Evolutionary conservation across 1,139 yeast genomes (phyloP).

Genomic region (Geotrichum cucujoidarum): DNA sequence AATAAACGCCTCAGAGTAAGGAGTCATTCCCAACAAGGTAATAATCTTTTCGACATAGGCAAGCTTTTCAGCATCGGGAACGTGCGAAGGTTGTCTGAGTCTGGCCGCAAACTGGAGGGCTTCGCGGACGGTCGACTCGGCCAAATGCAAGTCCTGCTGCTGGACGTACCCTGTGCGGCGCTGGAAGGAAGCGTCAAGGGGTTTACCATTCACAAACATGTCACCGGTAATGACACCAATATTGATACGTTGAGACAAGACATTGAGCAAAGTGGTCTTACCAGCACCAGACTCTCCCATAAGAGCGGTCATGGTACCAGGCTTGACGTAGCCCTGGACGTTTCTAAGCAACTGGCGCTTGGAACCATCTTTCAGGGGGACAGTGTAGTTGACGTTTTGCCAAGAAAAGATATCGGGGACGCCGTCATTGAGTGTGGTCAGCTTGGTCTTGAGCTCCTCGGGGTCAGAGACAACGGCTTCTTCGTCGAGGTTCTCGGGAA

Average conservation of each 20-base stretch:
- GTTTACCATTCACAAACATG: constrained; percentile 54
- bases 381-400: constrained; percentile 44
- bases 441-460: constrained; percentile 38
- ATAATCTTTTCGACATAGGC: constrained; percentile 56
- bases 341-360: constrained; percentile 45
- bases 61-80: constrained; percentile 45
- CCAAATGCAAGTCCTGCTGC: constrained; percentile 57
- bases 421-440: constrained; percentile 29
- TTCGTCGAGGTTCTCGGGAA: constrained; percentile 42
- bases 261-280: constrained; percentile 55
- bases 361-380: constrained; percentile 45
- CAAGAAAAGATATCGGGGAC: constrained; percentile 45
- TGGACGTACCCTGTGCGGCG: constrained; percentile 60
- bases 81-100: constrained; percentile 48
- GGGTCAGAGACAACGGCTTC: constrained; percentile 43
- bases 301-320: constrained; percentile 55
- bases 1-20: constrained; percentile 55
- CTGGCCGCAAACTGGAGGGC: constrained; percentile 55
- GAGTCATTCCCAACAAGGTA: constrained; percentile 49
- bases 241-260: constrained; percentile 52
- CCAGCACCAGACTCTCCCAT: constrained; percentile 70
- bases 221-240: constrained; percentile 58
- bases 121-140: constrained; percentile 54
- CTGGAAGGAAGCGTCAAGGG: constrained; percentile 48
- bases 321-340: constrained; percentile 58